phyloP scores from a whole-genome alignment of 2,329 filamentous ascomycete genomes.

The Cladophialophora bantiana region DNA sequence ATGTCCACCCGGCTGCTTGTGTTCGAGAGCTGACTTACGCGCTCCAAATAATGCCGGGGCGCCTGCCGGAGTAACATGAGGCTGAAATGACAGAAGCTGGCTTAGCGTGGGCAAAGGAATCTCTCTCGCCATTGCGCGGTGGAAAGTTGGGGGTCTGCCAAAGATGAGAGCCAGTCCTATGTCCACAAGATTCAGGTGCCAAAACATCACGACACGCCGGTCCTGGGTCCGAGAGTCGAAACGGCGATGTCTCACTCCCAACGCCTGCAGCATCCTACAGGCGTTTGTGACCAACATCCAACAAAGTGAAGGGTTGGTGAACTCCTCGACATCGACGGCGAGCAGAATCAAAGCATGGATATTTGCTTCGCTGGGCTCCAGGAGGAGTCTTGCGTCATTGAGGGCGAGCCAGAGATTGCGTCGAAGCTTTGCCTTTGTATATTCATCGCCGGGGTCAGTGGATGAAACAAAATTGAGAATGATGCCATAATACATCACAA shows the following conservation, averaged over 20 bases:
- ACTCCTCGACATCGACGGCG: conserved; percentile 8
- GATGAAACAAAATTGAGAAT: conserved; percentile 13
- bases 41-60: neutral
- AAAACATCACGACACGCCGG: conserved; percentile 13
- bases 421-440: conserved; percentile 19
- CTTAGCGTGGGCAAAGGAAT: neutral
- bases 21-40: neutral
- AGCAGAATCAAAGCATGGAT: conserved; percentile 15
- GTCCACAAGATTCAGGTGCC: conserved; percentile 13
- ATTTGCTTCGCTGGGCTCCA: conserved; percentile 5
- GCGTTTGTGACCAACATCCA: conserved; percentile 15
- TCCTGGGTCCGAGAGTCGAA: conserved; percentile 13
- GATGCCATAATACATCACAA: conserved; percentile 21
- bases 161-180: conserved; percentile 18
- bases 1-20: neutral
- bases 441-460: conserved; percentile 12
- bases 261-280: conserved; percentile 12
- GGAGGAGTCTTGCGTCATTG: conserved; percentile 13
- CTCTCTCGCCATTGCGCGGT: conserved; percentile 8
- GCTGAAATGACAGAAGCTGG: neutral
- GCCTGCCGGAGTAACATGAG: neutral
- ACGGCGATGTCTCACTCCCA: conserved; percentile 11
- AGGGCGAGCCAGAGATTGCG: conserved; percentile 13
- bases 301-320: conserved; percentile 6
- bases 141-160: conserved; percentile 9